Conservation (phyloP, 352 stramenopile species). For the Phytopythium cucurbitacearum region DNA sequence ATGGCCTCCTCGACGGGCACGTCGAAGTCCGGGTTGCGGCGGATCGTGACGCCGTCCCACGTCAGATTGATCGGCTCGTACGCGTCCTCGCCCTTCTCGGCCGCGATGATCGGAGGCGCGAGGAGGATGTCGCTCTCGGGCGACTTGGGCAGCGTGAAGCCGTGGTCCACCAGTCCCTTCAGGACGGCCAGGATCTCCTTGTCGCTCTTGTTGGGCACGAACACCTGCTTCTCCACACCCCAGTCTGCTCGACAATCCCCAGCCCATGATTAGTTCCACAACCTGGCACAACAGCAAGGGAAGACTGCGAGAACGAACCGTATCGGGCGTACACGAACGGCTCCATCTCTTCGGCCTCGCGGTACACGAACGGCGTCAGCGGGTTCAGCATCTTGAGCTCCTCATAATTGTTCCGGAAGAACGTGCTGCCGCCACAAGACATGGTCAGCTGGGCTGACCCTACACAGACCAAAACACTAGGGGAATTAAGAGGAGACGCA, state of each 20-base stretch:
- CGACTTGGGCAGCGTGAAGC: constrained; percentile 72
- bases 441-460: not conserved
- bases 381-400: constrained; percentile 90
- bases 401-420: constrained; percentile 85
- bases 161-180: constrained; percentile 73
- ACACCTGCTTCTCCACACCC: constrained; percentile 82
- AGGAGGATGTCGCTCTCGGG: constrained; percentile 81
- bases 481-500: constrained; percentile 20
- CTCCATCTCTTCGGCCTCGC: constrained; percentile 83
- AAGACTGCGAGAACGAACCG: constrained; percentile 21
- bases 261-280: not conserved
- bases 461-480: not conserved
- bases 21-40: constrained; percentile 83
- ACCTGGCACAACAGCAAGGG: not conserved
- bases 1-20: constrained; percentile 66
- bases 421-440: constrained; percentile 36
- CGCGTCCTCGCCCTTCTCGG: constrained; percentile 52
- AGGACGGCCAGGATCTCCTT: constrained; percentile 75
- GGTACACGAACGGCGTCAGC: constrained; percentile 78
- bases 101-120: constrained; percentile 71
- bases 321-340: constrained; percentile 87
- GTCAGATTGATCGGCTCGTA: constrained; percentile 83
- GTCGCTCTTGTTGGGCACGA: constrained; percentile 78
- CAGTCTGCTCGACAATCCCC: constrained; percentile 35
- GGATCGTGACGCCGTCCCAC: constrained; percentile 76